phyloP scores from a whole-genome alignment of 177 flowering plant species.

The Vitis hybrid region DNA sequence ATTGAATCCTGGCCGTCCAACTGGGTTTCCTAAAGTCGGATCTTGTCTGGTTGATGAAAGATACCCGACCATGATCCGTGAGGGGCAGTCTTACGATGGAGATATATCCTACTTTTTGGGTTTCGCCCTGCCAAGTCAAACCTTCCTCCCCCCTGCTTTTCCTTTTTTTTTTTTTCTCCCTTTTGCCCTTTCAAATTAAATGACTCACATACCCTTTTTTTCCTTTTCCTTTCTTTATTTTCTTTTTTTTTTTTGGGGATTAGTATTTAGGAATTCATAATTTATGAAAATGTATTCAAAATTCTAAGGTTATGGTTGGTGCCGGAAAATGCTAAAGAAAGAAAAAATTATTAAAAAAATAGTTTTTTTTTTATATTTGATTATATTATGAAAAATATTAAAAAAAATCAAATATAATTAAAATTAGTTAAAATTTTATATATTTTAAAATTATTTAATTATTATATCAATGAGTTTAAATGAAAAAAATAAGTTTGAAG shows the following conservation, averaged over 20 bases:
- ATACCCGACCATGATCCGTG: conserved; percentile 26
- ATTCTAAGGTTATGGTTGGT: too few relatives aligned
- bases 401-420: too few relatives aligned
- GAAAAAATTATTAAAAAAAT: too few relatives aligned
- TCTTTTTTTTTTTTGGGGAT: not conserved
- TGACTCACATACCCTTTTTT: conserved; percentile 2
- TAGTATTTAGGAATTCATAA: not conserved
- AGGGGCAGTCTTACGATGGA: conserved; percentile 7
- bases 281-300: not conserved
- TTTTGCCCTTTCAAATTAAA: not conserved
- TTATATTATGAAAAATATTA: too few relatives aligned
- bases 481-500: too few relatives aligned
- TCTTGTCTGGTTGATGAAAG: conserved; percentile 11
- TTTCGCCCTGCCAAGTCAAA: conserved; percentile 32
- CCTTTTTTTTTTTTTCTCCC: not conserved
- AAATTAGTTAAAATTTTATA: too few relatives aligned
- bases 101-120: not conserved
- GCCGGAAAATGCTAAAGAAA: too few relatives aligned
- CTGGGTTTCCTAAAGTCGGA: not conserved
- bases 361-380: too few relatives aligned
- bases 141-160: not conserved
- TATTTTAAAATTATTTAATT: too few relatives aligned
- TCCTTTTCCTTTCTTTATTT: too few relatives aligned
- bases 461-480: too few relatives aligned
- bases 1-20: conserved; percentile 23